Percentiles rank a stretch among this genome's conserved stretches.
phyloP scores from a whole-genome alignment of 2,329 filamentous ascomycete genomes.

The Pyricularia grisea region DNA sequence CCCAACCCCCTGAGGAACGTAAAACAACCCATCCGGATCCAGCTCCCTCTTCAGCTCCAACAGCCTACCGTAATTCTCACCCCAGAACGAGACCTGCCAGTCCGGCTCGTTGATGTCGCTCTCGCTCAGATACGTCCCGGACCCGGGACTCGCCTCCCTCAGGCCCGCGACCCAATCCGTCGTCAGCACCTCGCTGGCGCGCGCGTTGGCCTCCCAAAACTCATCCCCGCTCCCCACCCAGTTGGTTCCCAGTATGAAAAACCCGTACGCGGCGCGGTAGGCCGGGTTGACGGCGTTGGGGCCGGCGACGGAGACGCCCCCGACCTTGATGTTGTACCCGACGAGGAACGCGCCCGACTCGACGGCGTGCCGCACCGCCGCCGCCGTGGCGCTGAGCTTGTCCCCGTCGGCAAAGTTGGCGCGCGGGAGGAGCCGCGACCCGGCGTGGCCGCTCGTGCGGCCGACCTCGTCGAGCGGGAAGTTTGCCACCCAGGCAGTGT shows the following conservation, averaged over 20 bases:
- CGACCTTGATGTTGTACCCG: constrained; percentile 3
- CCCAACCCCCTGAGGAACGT: constrained; percentile 27
- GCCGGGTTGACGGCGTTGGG: constrained; percentile 21
- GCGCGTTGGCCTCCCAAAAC: neutral
- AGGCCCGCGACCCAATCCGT: constrained; percentile 11
- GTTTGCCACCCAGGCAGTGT: neutral
- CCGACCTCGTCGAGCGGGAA: constrained; percentile 4
- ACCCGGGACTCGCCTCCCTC: constrained; percentile 17
- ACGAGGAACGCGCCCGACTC: constrained; percentile 1
- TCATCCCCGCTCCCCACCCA: constrained; percentile 10
- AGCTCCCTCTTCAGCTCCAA: constrained; percentile 27
- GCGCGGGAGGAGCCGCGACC: constrained; percentile 7
- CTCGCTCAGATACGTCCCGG: constrained; percentile 26
- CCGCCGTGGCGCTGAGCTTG: neutral
- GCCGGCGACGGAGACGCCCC: neutral
- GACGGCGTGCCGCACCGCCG: neutral
- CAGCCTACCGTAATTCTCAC: constrained; percentile 19
- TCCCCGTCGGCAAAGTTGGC: constrained; percentile 9
- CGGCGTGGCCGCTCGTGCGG: constrained; percentile 5
- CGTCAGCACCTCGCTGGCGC: constrained; percentile 10
- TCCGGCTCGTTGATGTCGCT: constrained; percentile 23
- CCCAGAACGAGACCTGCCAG: constrained; percentile 23
- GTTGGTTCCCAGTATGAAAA: constrained; percentile 10
- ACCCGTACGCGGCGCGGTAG: constrained; percentile 17
- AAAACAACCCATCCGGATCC: constrained; percentile 25